Evolutionary conservation across 2,329 filamentous ascomycete genomes (phyloP), one percentile per base, ranked within the genome.

Genomic region (Colletotrichum sp.): DNA sequence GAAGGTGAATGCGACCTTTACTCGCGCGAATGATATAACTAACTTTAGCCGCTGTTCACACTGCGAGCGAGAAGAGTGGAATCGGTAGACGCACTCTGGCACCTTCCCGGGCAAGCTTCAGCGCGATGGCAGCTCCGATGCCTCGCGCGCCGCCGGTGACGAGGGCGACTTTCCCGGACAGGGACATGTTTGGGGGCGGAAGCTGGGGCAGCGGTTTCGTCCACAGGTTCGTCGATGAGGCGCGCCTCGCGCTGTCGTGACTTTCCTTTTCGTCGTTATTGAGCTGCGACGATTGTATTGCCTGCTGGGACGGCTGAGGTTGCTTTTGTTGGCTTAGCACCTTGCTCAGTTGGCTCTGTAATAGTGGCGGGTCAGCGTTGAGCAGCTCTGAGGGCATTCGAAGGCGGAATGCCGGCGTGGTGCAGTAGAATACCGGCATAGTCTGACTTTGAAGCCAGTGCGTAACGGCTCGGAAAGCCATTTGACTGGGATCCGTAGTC

Each of bases 71-170:
- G n/a, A 61, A 44, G 30, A 25, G 32, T 29, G 59, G 44, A 30
- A 62, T 52, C 29, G 69, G 34, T 29, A 65, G 59, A 77, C 76
- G 70, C 69, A 92, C 88, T 79, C 90, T 89, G 76, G 90, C 90
- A 73, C 91, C 91, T 71, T 89, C 87, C 71, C 86, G 84, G 75
- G 88, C 91, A 73, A 92, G 88, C 81, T 91, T 88, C 73, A 89
- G 84, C 75, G 90, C 91, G 84, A 92, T 92, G 72, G 88, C 88
- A 72, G 88, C 87, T 68, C 91, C 91, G 77, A 92, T 92, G 78
- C 90, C 91, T 83, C 91, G 88, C 82, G 90, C 86, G 85, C 78
- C 78, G 19, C 85, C 85, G 15, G 77, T 78, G 64, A 78, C 76
- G 70, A 78, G 69, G 65, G 76, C 77, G 39, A 78, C 76, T 57